phyloP scores from a whole-genome alignment of 2,329 filamentous ascomycete genomes.

The Cladorrhinum sp. region DNA sequence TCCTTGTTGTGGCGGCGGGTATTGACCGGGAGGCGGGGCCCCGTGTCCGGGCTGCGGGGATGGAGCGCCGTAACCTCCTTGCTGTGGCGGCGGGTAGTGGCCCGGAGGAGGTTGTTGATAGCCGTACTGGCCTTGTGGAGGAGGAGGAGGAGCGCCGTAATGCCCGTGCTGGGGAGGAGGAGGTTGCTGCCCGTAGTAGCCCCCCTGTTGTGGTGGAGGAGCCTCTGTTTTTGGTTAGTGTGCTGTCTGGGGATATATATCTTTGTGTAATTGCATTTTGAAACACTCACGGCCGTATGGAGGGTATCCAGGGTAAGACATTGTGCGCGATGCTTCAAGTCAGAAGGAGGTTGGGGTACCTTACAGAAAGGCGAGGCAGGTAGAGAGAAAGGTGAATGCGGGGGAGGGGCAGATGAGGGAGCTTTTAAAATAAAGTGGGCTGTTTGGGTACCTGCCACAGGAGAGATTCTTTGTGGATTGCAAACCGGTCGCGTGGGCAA shows the following conservation, averaged over 20 bases:
- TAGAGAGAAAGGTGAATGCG: constrained; percentile 5
- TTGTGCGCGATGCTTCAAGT: constrained; percentile 15
- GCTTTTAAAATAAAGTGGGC: neutral
- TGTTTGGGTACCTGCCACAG: neutral
- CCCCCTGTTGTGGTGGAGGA: constrained; percentile 18
- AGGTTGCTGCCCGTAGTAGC: constrained; percentile 17
- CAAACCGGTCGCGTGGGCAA: neutral
- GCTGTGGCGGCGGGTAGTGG: constrained; percentile 10
- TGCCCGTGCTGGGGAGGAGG: constrained; percentile 30
- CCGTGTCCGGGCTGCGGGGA: constrained; percentile 28
- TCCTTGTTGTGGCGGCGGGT: constrained; percentile 3
- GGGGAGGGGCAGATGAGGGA: constrained; percentile 9
- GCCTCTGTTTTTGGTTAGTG: constrained; percentile 10
- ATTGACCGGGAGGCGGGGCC: constrained; percentile 27
- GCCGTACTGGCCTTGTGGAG: constrained; percentile 28
- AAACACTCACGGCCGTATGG: constrained; percentile 36
- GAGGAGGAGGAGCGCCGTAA: constrained; percentile 29
- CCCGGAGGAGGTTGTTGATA: constrained; percentile 25
- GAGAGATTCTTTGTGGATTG: neutral
- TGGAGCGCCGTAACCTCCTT: constrained; percentile 24
- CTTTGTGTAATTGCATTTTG: neutral
- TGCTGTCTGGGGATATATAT: neutral
- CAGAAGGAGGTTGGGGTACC: neutral
- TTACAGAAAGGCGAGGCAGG: neutral
- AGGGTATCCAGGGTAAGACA: constrained; percentile 37